Percentiles rank a stretch among this genome's conserved stretches.
Evolutionary conservation across 2,329 filamentous ascomycete genomes (phyloP).

Genomic region (Aspergillus hortae): DNA sequence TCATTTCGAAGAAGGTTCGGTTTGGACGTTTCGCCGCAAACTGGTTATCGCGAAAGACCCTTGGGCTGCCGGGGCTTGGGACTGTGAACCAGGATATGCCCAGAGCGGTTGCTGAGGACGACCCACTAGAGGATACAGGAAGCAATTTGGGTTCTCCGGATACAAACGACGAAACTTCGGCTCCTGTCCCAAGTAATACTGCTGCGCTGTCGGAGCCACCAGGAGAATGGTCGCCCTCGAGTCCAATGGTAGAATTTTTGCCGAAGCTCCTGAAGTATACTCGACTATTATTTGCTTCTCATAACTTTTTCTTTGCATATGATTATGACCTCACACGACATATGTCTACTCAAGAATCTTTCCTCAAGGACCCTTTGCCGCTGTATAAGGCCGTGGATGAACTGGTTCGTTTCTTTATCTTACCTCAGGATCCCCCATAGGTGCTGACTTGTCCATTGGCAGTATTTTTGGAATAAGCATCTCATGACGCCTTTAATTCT

Average conservation of each 20-base stretch:
- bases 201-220: constrained; percentile 4
- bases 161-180: constrained; percentile 11
- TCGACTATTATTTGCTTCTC: constrained; percentile 77
- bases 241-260: constrained; percentile 57
- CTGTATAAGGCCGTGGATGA: constrained; percentile 71
- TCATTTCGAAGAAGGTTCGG: constrained; percentile 74
- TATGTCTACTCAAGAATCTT: constrained; percentile 39
- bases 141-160: constrained; percentile 4
- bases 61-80: constrained; percentile 69
- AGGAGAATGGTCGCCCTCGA: constrained; percentile 16
- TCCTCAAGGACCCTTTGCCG: constrained; percentile 50
- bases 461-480: constrained; percentile 89
- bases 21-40: constrained; percentile 86
- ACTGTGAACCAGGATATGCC: constrained; percentile 55
- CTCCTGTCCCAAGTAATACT: constrained; percentile 1
- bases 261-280: constrained; percentile 83
- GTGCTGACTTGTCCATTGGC: background rate
- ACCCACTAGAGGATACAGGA: constrained; percentile 4
- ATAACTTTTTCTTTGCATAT: constrained; percentile 93
- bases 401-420: constrained; percentile 41
- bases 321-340: constrained; percentile 85
- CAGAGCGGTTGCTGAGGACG: constrained; percentile 19
- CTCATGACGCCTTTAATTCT: constrained; percentile 71
- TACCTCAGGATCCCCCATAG: background rate
- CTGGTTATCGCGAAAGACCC: constrained; percentile 86